Percentiles rank a stretch among this genome's conserved stretches.
Conservation (phyloP, 208 protist species). For the Trypanosoma scelopori region DNA sequence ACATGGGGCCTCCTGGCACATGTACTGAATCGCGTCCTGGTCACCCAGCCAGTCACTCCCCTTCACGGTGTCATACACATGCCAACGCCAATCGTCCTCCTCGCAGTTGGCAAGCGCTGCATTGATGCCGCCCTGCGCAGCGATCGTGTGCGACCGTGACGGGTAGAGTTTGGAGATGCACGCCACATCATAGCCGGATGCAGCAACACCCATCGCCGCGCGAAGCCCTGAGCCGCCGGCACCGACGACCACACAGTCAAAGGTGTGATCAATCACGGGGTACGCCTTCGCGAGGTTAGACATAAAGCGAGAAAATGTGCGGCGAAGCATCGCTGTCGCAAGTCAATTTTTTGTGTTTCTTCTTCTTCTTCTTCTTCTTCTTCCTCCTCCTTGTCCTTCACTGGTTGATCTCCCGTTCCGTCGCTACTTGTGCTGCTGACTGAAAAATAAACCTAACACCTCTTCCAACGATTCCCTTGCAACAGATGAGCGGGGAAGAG, state of each 20-base stretch:
- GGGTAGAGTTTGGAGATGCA: conserved; percentile 99
- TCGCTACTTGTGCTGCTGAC: neutral
- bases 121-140: conserved; percentile 99
- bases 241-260: conserved; percentile 98
- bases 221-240: conserved; percentile 98
- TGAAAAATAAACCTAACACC: too few relatives aligned
- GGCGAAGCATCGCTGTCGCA: conserved; percentile 59
- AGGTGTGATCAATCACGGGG: conserved; percentile 97
- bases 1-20: conserved; percentile 97
- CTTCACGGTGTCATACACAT: conserved; percentile 99
- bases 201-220: conserved; percentile 96
- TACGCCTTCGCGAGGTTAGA: conserved; percentile 80
- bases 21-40: conserved; percentile 99
- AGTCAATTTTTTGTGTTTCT: neutral
- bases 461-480: too few relatives aligned
- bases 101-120: conserved; percentile 98
- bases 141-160: conserved; percentile 99
- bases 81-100: conserved; percentile 99
- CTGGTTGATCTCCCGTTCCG: conserved; percentile 2
- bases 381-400: neutral
- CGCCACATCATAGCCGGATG: conserved; percentile 97
- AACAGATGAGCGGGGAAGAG: too few relatives aligned
- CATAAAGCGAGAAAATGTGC: conserved; percentile 49
- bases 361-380: neutral
- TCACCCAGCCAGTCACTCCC: conserved; percentile 98